These are phyloP conservation scores for Filobasidium floriforme DNA, from an alignment of 768 basidiomycete species.

Conservation along the genomic window DNA sequence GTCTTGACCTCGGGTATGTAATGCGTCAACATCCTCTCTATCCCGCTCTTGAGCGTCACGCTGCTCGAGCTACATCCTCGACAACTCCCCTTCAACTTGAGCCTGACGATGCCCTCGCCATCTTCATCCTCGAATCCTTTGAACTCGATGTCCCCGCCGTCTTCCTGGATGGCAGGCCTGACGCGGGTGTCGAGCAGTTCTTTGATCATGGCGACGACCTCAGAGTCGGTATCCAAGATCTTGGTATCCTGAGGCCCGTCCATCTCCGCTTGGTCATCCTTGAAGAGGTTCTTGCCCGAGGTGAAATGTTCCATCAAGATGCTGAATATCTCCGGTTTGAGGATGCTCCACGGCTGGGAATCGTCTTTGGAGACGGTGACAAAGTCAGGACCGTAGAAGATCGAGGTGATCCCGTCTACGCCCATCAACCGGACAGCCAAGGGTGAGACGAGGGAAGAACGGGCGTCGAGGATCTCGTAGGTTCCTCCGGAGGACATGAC, in stretches of 20 bases:
- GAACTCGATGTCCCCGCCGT: conserved; percentile 97
- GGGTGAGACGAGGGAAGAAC: conserved; percentile 77
- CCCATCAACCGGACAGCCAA: conserved; percentile 93
- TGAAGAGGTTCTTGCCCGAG: conserved; percentile 76
- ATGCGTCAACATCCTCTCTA: conserved; percentile 98
- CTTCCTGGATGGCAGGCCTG: conserved; percentile 95
- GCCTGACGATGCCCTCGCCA: conserved; percentile 58
- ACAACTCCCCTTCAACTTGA: conserved; percentile 95
- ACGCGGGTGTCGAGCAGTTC: conserved; percentile 91
- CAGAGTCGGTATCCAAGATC: conserved; percentile 88
- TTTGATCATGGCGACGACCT: conserved; percentile 98
- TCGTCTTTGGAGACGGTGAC: conserved; percentile 80
- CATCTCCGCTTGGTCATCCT: conserved; percentile 62
- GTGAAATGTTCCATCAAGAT: conserved; percentile 97
- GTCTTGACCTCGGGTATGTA: conserved; percentile 64
- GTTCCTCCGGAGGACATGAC: conserved; percentile 78
- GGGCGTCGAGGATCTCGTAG: conserved; percentile 88
- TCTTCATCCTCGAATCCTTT: conserved; percentile 73
- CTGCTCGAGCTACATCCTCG: conserved; percentile 88
- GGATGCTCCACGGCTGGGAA: conserved; percentile 61
- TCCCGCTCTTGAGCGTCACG: conserved; percentile 91
- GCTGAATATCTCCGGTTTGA: conserved; percentile 96
- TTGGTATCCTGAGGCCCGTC: conserved; percentile 81
- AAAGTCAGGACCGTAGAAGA: conserved; percentile 98
- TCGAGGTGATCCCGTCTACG: conserved; percentile 74